phyloP scores from a whole-genome alignment of 169 alveolate genomes.

The Eimeria maxima region DNA sequence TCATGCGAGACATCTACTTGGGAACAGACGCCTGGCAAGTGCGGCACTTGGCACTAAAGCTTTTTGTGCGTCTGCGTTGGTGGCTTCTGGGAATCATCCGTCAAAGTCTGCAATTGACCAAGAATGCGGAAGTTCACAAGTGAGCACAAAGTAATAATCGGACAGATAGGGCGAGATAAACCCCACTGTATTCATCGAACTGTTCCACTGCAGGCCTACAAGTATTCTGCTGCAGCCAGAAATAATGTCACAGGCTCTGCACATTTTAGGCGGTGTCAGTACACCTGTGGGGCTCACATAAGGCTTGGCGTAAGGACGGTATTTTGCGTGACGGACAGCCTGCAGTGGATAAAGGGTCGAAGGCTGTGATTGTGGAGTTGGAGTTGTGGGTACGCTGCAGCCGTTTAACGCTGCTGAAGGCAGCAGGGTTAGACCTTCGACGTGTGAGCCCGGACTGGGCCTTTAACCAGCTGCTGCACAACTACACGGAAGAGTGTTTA shows the following conservation, averaged over 20 bases:
- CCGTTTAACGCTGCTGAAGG: constrained; percentile 66
- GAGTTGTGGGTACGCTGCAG: constrained; percentile 40
- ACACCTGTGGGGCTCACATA: not conserved
- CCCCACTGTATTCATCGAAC: not conserved
- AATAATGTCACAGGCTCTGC: not conserved
- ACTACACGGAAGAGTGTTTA: constrained; percentile 71
- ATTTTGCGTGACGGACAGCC: not conserved
- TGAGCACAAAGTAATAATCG: not conserved
- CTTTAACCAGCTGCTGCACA: constrained; percentile 72
- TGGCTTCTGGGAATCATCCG: constrained; percentile 65
- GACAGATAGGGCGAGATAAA: not conserved
- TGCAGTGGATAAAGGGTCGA: not conserved
- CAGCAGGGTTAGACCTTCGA: constrained; percentile 70
- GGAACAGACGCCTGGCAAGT: constrained; percentile 50
- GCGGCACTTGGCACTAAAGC: constrained; percentile 46
- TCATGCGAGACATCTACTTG: constrained; percentile 20
- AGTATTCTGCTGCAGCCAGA: not conserved
- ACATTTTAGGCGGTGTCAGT: not conserved
- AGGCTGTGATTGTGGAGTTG: not conserved
- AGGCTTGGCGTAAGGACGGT: not conserved
- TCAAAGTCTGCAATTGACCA: constrained; percentile 33
- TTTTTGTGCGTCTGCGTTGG: constrained; percentile 59
- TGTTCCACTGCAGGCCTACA: not conserved
- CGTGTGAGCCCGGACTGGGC: constrained; percentile 64
- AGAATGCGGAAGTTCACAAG: constrained; percentile 36